A percentile compares a stretch with the other conserved stretches of the same genome.
Conservation (phyloP, 2,329 filamentous ascomycete genomes). For the Colletotrichum abscissum region DNA sequence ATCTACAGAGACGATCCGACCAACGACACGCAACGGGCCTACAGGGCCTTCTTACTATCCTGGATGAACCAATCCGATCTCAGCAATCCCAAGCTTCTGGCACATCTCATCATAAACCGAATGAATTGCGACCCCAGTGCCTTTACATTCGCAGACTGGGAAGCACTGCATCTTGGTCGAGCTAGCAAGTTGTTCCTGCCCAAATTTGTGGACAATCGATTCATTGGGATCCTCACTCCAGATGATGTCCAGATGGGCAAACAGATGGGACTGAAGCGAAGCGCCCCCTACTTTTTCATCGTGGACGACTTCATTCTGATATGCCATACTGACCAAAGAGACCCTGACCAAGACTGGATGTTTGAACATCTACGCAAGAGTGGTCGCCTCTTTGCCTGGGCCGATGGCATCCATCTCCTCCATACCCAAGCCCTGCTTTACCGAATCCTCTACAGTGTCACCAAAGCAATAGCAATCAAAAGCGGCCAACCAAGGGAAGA, state of each 20-base stretch:
- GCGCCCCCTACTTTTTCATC: background rate
- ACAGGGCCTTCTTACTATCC: background rate
- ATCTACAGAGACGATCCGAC: background rate
- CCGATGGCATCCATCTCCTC: constrained; percentile 22
- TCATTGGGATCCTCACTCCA: background rate
- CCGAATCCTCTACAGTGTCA: background rate
- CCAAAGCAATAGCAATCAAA: background rate
- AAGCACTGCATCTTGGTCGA: background rate
- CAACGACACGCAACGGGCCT: background rate
- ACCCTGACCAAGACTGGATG: background rate
- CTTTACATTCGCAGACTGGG: background rate
- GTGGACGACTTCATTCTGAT: background rate
- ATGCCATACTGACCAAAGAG: background rate
- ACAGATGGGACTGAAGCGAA: background rate
- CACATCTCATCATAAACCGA: background rate
- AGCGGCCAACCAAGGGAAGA: background rate
- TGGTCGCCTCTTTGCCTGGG: constrained; percentile 19
- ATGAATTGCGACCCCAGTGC: background rate
- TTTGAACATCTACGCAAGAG: background rate
- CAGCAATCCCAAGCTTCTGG: background rate
- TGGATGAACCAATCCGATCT: background rate
- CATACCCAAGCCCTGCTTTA: constrained; percentile 8
- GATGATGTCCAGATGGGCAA: background rate
- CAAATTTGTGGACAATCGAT: background rate
- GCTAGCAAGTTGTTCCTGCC: background rate